Percentiles rank a stretch among this genome's conserved stretches.
These are phyloP conservation scores for Trichosporon ovoides DNA, from an alignment of 1,284 basidiomycete species.

Conservation along the genomic window DNA sequence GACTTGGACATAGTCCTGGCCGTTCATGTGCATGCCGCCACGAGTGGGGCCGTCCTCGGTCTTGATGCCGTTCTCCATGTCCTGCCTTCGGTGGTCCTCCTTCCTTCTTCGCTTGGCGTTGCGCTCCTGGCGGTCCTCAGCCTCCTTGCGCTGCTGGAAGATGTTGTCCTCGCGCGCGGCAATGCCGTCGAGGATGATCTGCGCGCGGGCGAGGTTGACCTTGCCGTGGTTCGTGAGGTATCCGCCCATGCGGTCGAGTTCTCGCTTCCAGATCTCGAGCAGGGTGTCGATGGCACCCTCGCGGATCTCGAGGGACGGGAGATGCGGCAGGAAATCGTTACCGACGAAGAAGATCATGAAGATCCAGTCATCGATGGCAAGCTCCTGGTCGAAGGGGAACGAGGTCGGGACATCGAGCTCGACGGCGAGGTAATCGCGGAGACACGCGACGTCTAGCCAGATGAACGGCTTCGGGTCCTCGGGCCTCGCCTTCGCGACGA, in stretches of 20 bases:
- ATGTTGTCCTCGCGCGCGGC: constrained; percentile 92
- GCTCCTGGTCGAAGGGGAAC: constrained; percentile 92
- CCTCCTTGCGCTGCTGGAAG: constrained; percentile 86
- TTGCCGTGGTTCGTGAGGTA: constrained; percentile 92
- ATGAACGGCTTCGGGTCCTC: constrained; percentile 95
- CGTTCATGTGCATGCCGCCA: constrained; percentile 47
- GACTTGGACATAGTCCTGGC: constrained; percentile 48
- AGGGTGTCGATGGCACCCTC: constrained; percentile 98
- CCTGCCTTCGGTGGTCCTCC: constrained; percentile 59
- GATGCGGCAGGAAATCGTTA: constrained; percentile 98
- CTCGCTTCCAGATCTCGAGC: constrained; percentile 89
- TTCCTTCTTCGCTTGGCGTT: constrained; percentile 80
- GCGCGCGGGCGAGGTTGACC: constrained; percentile 76
- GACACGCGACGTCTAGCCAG: constrained; percentile 90
- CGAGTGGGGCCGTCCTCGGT: background rate
- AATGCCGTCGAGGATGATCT: constrained; percentile 92
- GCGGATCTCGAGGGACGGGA: constrained; percentile 95
- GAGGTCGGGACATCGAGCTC: constrained; percentile 77
- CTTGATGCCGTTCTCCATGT: constrained; percentile 25
- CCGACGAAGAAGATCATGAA: constrained; percentile 99
- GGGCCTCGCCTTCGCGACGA: constrained; percentile 60
- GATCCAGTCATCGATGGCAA: constrained; percentile 99
- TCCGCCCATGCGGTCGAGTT: constrained; percentile 89
- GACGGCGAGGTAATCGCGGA: constrained; percentile 95
- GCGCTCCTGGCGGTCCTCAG: constrained; percentile 86